Conservation (phyloP, 495 filamentous ascomycete genomes). For the Penicillium canariense region DNA sequence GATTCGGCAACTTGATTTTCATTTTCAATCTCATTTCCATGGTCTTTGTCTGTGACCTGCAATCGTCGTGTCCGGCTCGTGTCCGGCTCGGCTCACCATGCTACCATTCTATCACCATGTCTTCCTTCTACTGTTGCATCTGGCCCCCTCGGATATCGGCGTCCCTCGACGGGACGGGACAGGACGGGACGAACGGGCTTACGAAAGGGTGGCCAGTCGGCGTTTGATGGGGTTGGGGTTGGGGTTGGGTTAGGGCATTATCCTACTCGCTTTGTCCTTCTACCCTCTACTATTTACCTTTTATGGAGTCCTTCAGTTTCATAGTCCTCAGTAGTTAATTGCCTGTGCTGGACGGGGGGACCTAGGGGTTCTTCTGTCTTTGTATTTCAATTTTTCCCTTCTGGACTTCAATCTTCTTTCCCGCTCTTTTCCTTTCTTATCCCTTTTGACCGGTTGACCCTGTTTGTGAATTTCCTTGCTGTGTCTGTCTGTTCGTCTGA, state of each 20-base stretch:
- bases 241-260: not conserved
- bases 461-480: too few relatives aligned
- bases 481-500: too few relatives aligned
- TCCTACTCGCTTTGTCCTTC: not conserved
- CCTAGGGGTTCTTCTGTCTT: too few relatives aligned
- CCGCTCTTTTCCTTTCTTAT: too few relatives aligned
- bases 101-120: constrained; percentile 19
- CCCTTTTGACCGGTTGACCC: too few relatives aligned
- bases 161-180: not conserved
- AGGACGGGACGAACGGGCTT: not conserved
- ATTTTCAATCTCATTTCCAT: not conserved
- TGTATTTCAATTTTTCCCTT: too few relatives aligned
- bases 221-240: not conserved
- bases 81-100: too few relatives aligned
- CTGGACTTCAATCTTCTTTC: too few relatives aligned
- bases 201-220: not conserved
- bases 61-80: too few relatives aligned
- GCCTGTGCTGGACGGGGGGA: too few relatives aligned
- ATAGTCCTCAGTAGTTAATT: too few relatives aligned
- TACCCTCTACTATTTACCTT: not conserved
- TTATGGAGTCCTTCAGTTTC: not conserved
- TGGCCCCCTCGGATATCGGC: not conserved
- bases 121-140: constrained; percentile 8
- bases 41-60: constrained; percentile 2
- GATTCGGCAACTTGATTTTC: not conserved